Base-by-base conservation (phyloP, 2,329 filamentous ascomycete genomes). In the Gremmenia infestans region DNA sequence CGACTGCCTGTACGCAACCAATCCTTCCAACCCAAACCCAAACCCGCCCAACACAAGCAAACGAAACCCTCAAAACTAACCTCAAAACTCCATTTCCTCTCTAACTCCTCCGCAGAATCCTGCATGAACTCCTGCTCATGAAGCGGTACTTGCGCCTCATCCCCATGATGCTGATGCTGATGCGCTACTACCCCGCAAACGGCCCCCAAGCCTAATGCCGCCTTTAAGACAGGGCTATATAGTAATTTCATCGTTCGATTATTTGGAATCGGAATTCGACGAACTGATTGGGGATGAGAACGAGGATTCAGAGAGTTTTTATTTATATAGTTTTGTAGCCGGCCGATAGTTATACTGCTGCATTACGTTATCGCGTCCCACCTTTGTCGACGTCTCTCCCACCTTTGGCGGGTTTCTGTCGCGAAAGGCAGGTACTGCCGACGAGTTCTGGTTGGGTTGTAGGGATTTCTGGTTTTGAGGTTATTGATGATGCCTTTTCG, bases 41-140 rank as follows among this genome's bases (percentile, higher is more conserved):
- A 1, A 25, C 5, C 32, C 19, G 32, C 39, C 47, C 37, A 51
- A 40, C 37, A 47, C n/a, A 14, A 2, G 25, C 11, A 48, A 47
- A 23, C 54, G 48, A 51, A 43, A 28, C 49, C 28, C 19, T 23
- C 15, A 22, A 22, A 48, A 63, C 77, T 65, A 67, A 82, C 81
- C 71, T 83, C 81, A 47, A 72, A 73, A 2, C 79, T 79, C 81
- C 81, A 83, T 75, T 82, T 82, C 49, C 70, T 70, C 65, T 83
- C 76, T 45, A 83, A 70, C 63, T 81, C 79, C 15, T 76, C 76
- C 23, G 79, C 68, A 56, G 79, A 74, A 60, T 81, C 78, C 57
- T 75, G 72, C 19, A 73, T 74, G 73, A 76, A 82, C 51, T 76
- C 71, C 60, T 72, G 48, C 54, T 62, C 59, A 73, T 55, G 71